phyloP scores from a whole-genome alignment of 495 filamentous ascomycete species.

The Aspergillus sparsus region DNA sequence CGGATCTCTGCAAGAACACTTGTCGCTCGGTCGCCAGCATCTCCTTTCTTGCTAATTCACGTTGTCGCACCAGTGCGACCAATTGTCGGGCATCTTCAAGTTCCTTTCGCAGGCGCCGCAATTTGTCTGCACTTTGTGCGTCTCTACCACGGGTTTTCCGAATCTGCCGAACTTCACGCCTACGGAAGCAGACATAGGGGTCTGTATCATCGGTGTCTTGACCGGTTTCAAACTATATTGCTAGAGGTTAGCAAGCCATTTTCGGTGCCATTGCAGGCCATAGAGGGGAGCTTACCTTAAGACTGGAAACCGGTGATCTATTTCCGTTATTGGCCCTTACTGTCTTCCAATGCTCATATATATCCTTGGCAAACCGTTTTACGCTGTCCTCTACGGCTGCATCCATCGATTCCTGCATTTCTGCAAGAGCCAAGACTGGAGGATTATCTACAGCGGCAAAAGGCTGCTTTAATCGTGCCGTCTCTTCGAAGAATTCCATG shows the following conservation, averaged over 20 bases:
- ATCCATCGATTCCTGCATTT: slow-evolving; percentile 77
- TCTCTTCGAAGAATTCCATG: slow-evolving; percentile 94
- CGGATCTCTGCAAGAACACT: slow-evolving; percentile 77
- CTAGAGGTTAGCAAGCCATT: slow-evolving; percentile 29
- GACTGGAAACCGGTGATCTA: slow-evolving; percentile 64
- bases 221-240: slow-evolving; percentile 75
- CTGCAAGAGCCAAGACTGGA: slow-evolving; percentile 75
- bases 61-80: slow-evolving; percentile 69
- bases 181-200: slow-evolving; percentile 97
- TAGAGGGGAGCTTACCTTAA: slow-evolving; percentile 59
- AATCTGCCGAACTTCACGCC: slow-evolving; percentile 89
- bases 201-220: slow-evolving; percentile 93
- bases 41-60: slow-evolving; percentile 77
- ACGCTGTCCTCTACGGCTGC: slow-evolving; percentile 65
- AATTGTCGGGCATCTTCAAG: slow-evolving; percentile 85
- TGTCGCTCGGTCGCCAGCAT: slow-evolving; percentile 69
- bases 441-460: slow-evolving; percentile 83
- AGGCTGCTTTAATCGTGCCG: slow-evolving; percentile 75
- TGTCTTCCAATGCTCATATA: slow-evolving; percentile 90
- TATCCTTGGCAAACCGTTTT: slow-evolving; percentile 73
- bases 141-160: slow-evolving; percentile 93
- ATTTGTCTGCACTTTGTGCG: slow-evolving; percentile 89
- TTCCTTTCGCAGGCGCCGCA: slow-evolving; percentile 88
- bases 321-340: slow-evolving; percentile 66
- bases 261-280: background rate